Base-by-base conservation (phyloP, 1,284 basidiomycete genomes). In the Puccinia hordei region DNA sequence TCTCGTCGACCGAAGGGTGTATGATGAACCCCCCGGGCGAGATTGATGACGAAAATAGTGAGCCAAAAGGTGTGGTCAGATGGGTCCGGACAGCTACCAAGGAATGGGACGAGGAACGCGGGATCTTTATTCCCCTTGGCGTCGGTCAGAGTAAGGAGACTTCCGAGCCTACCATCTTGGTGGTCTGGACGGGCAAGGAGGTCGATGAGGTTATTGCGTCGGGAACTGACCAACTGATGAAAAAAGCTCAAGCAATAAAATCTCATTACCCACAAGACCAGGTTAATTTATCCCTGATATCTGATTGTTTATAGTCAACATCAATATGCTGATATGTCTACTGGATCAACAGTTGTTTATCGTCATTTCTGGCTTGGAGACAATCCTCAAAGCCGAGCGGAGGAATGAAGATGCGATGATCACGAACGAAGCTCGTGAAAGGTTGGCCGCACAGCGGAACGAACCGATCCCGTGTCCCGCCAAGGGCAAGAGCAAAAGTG, bases 301-400 rank as follows among this genome's bases (percentile, higher is more conserved):
- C 8, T 38, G 30, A 19, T 49, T 27, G 51, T 46, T 49, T 46
- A 33, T 30, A 12, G 19, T 24, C 15, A 33, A 4, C 24, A 30
- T 33, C 57, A 33, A 17, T 33, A 9, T 30, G 9, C 57, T 30
- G 10, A 30, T 30, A 17, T 30, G 24, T 30, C 22, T 30, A n/a
- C 33, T 8, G 38, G 2, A 76, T 53, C 27, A 9, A 33, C 55
- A 77, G 74, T 41, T 77, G 4, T 77, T 77, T 30, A 77, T 77
- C 24, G 41, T 77, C 19, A 68, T 77, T 51, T 68, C 46, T 10
- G 74, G 74, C 17, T 77, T 77, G 55, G 63, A 77, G 53, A 77
- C 46, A 33, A 66, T 77, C 22, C n/a, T 77, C n/a, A 55, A n/a
- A 41, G 51, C 63, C 5, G 46, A 49, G 12, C 44, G 49, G 1